Evolutionary conservation across 371 early-diverging fungal species (phyloP).

Genomic region (Mortierella sp.): DNA sequence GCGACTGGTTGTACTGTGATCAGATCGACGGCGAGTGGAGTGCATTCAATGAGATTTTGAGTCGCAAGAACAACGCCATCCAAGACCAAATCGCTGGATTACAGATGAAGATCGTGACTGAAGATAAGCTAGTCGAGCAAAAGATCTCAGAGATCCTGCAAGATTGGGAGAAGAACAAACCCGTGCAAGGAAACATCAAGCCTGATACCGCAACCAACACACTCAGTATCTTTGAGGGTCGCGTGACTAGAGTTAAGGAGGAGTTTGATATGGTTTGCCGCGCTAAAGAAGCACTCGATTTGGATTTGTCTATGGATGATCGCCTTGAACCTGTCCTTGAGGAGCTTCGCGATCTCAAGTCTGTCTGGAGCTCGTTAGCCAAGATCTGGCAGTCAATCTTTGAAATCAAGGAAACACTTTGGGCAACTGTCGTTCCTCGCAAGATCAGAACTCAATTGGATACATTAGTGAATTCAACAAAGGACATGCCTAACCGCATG

Average conservation of each 20-base stretch:
- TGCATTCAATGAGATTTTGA: conserved; percentile 94
- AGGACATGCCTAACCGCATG: conserved; percentile 95
- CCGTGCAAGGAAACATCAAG: conserved; percentile 93
- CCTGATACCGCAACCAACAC: conserved; percentile 89
- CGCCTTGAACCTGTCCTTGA: conserved; percentile 91
- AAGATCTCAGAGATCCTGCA: conserved; percentile 87
- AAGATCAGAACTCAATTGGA: conserved; percentile 92
- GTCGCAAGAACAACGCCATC: conserved; percentile 92
- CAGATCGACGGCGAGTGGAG: conserved; percentile 98
- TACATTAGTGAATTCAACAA: conserved; percentile 82
- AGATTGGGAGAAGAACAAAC: conserved; percentile 97
- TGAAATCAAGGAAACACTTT: conserved; percentile 90
- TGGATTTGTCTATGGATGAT: conserved; percentile 77
- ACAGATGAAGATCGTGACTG: conserved; percentile 91
- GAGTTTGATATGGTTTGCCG: conserved; percentile 91
- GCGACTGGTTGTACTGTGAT: conserved; percentile 96
- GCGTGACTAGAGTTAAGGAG: conserved; percentile 86
- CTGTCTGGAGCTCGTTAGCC: conserved; percentile 93
- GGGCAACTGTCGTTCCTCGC: conserved; percentile 91
- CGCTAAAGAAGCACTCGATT: conserved; percentile 95
- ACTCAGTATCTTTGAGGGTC: conserved; percentile 89
- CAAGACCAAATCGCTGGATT: conserved; percentile 91
- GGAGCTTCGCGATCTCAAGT: conserved; percentile 93
- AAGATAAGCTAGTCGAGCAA: conserved; percentile 89
- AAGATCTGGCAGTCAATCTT: conserved; percentile 86